Evolutionary conservation across 2,329 filamentous ascomycete genomes (phyloP).

Genomic region (Emmonsiellopsis sp.): DNA sequence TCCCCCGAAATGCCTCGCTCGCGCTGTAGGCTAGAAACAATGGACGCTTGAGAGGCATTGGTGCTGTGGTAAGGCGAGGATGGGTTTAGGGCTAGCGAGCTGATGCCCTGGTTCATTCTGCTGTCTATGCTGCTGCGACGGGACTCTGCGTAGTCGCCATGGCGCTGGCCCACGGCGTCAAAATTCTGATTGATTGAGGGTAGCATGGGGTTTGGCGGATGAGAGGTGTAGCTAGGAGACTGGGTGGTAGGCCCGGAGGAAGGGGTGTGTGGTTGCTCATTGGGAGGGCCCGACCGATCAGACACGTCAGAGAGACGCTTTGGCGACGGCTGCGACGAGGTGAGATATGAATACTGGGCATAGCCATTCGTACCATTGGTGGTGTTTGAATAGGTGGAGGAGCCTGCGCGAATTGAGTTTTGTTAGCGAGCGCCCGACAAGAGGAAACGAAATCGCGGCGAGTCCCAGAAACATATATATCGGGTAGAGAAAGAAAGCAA

Average conservation of each 20-base stretch:
- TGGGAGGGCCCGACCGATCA: slow-evolving; percentile 17
- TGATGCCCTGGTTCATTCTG: slow-evolving; percentile 40
- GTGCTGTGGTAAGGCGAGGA: slow-evolving; percentile 39
- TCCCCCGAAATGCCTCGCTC: slow-evolving; percentile 24
- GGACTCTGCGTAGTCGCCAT: slow-evolving; percentile 33
- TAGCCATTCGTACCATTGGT: slow-evolving; percentile 28
- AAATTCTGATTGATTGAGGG: slow-evolving; percentile 52
- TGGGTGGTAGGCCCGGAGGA: neutral
- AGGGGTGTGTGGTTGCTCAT: slow-evolving; percentile 3
- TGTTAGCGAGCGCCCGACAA: too few relatives aligned
- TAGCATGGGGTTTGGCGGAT: slow-evolving; percentile 35
- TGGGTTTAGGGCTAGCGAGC: slow-evolving; percentile 37
- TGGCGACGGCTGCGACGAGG: slow-evolving; percentile 37
- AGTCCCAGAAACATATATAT: neutral
- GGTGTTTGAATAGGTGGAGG: slow-evolving; percentile 39
- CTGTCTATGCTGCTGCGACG: slow-evolving; percentile 42
- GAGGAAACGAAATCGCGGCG: neutral
- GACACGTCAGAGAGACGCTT: slow-evolving; percentile 30
- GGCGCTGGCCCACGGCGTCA: slow-evolving; percentile 39
- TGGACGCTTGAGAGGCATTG: slow-evolving; percentile 34
- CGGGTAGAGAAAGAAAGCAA: neutral
- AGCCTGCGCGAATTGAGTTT: slow-evolving; percentile 22
- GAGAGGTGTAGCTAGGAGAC: slow-evolving; percentile 25
- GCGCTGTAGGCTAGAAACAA: slow-evolving; percentile 17
- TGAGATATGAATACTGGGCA: slow-evolving; percentile 23